Percentiles rank a stretch among this genome's conserved stretches.
Conservation (phyloP, 192 early-diverging fungal genomes). For the Backusella circina region DNA sequence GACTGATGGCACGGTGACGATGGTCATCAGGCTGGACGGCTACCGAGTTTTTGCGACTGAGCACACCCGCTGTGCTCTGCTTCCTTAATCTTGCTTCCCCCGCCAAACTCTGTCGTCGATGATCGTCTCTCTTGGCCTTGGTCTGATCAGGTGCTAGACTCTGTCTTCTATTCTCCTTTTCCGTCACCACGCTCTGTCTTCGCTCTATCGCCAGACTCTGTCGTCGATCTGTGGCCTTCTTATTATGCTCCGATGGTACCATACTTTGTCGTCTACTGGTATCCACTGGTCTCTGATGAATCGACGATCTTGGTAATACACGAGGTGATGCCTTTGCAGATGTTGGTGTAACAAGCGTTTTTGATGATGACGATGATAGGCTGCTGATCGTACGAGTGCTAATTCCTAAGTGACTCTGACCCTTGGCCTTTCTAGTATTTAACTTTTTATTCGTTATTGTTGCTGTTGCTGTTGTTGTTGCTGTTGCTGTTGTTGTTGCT, state of each 20-base stretch:
- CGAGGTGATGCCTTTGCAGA: neutral
- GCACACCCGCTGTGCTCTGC: neutral
- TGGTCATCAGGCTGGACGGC: neutral
- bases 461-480: neutral
- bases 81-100: neutral
- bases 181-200: neutral
- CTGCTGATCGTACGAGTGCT: neutral
- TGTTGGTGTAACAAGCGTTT: neutral
- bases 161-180: neutral
- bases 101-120: neutral
- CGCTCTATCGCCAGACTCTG: neutral
- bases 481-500: no score
- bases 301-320: neutral
- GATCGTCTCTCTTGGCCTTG: neutral
- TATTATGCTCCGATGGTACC: neutral
- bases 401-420: neutral
- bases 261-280: neutral
- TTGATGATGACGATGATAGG: neutral
- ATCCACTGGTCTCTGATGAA: neutral
- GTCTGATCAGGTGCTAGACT: neutral
- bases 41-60: slow-evolving; percentile 13
- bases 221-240: neutral
- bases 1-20: slow-evolving; percentile 5
- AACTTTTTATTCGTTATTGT: neutral
- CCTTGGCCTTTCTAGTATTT: neutral